These are phyloP conservation scores for Ceratobasidium sp. DNA, from an alignment of 1,284 basidiomycete genomes.

Conservation along the genomic window DNA sequence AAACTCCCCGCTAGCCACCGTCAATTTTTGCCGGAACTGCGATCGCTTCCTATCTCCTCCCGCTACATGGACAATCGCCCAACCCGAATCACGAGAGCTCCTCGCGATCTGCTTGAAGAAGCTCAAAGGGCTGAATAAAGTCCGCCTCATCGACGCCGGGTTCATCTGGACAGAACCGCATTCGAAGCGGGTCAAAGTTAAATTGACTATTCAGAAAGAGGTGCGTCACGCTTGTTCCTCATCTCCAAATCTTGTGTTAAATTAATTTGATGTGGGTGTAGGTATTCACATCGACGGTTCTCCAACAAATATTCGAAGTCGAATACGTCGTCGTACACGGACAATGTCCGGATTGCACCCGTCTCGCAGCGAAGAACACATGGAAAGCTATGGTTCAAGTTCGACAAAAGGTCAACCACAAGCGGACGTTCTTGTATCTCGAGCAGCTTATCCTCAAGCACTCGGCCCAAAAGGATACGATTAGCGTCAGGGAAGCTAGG, in stretches of 20 bases:
- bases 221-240: conserved; percentile 55
- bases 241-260: neutral
- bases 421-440: conserved; percentile 96
- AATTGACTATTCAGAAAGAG: conserved; percentile 98
- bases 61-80: conserved; percentile 84
- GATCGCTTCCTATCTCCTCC: conserved; percentile 96
- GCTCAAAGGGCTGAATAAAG: conserved; percentile 93
- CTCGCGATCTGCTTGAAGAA: conserved; percentile 92
- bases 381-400: conserved; percentile 99
- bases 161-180: conserved; percentile 99
- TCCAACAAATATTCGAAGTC: conserved; percentile 98
- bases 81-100: conserved; percentile 92
- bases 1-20: conserved; percentile 66
- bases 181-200: conserved; percentile 91
- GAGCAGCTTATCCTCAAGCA: conserved; percentile 98
- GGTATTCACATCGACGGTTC: conserved; percentile 93
- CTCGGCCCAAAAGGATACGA: conserved; percentile 95
- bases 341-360: conserved; percentile 94
- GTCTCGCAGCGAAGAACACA: conserved; percentile 96
- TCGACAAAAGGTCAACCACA: conserved; percentile 96
- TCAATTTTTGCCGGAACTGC: conserved; percentile 96
- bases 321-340: conserved; percentile 96
- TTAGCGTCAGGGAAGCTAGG: conserved; percentile 89
- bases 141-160: conserved; percentile 94
- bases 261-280: conserved; percentile 50